Conservation (phyloP, 768 basidiomycete genomes). For the Podaxis sp. region DNA sequence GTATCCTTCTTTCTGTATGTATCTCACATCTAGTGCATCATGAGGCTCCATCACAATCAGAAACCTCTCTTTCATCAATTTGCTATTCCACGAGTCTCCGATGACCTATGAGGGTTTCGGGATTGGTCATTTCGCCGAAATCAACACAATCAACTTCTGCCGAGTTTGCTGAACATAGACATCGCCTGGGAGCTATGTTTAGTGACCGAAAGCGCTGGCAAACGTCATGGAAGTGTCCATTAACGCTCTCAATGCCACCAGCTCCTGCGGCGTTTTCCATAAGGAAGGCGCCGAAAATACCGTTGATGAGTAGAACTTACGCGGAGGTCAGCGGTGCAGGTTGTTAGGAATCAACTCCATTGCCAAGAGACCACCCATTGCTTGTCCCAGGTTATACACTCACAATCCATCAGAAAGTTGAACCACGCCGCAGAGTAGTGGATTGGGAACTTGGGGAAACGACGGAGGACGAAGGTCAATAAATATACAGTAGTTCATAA, state of each 20-base stretch:
- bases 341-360: not conserved
- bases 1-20: too few species aligned
- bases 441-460: not conserved
- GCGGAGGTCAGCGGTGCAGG: not conserved
- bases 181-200: too few species aligned
- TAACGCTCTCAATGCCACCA: not conserved
- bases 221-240: too few species aligned
- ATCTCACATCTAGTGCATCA: not conserved
- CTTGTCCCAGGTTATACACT: too few species aligned
- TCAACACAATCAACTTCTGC: not conserved
- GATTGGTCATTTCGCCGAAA: not conserved
- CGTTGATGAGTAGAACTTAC: not conserved
- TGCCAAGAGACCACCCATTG: not conserved
- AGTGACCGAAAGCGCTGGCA: too few species aligned
- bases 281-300: not conserved
- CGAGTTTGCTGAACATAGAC: not conserved
- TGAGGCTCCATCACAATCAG: not conserved
- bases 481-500: constrained; percentile 11
- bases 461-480: constrained; percentile 6
- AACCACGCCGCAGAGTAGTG: not conserved
- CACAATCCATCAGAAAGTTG: not conserved
- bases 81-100: not conserved
- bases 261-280: not conserved
- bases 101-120: not conserved
- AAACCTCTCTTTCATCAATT: not conserved